These are phyloP conservation scores for Boletus subcaerulescens DNA, from an alignment of 768 basidiomycete genomes.

Conservation along the genomic window DNA sequence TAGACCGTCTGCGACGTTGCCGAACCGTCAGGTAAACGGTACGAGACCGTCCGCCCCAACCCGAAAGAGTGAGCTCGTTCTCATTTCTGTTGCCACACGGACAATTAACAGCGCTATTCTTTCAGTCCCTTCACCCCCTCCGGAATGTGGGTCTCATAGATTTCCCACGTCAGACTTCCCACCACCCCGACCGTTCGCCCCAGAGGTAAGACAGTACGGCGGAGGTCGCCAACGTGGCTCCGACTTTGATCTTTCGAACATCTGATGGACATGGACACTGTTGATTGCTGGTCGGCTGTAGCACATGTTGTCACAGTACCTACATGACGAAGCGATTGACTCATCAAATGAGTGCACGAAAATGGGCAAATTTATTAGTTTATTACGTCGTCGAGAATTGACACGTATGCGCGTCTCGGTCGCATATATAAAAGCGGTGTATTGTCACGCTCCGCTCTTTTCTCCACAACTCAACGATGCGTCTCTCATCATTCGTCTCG, in stretches of 20 bases:
- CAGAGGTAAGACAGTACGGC: conserved; percentile 50
- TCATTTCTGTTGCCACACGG: background rate
- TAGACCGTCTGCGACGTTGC: conserved; percentile 8
- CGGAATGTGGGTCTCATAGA: conserved; percentile 62
- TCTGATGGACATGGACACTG: conserved; percentile 21
- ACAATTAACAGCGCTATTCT: conserved; percentile 14
- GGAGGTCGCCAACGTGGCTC: conserved; percentile 70
- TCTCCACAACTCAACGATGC: conserved; percentile 49
- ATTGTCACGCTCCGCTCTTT: background rate
- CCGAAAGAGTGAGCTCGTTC: conserved; percentile 46
- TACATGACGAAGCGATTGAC: background rate
- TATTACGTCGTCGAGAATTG: conserved; percentile 3
- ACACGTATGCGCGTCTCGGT: conserved; percentile 30
- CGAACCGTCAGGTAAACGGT: conserved; percentile 27
- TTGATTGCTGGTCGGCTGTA: background rate
- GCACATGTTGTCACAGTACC: background rate
- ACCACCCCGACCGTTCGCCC: conserved; percentile 63
- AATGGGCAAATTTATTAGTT: too few relatives aligned
- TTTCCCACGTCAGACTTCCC: conserved; percentile 82
- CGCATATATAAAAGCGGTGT: conserved; percentile 20
- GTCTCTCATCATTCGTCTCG: conserved; percentile 50
- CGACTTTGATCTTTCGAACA: conserved; percentile 54
- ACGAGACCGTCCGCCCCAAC: conserved; percentile 35
- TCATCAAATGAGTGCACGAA: background rate
- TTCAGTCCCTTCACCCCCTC: conserved; percentile 54